Conservation (phyloP, 345 rosid genomes). For the Limnanthes douglasii region DNA sequence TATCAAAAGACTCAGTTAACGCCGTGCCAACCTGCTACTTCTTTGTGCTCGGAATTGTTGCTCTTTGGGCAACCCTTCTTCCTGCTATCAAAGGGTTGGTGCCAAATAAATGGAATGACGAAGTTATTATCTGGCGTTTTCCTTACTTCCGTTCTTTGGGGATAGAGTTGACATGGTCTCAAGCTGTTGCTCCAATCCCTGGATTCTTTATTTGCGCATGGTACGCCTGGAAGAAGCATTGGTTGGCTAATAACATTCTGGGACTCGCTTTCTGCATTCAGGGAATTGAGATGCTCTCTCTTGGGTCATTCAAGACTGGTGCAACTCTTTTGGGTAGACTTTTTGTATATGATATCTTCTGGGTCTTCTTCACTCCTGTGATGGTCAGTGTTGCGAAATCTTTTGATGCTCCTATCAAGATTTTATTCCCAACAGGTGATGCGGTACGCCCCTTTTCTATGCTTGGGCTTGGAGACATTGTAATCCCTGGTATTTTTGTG, state of each 20-base stretch:
- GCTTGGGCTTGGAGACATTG: constrained; percentile 99
- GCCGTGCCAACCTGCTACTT: constrained; percentile 89
- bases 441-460: constrained; percentile 74
- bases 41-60: constrained; percentile 82
- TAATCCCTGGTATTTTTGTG: constrained; percentile 97
- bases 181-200: constrained; percentile 84
- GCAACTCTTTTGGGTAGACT: constrained; percentile 94
- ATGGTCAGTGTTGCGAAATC: constrained; percentile 99
- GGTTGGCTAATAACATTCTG: constrained; percentile 92
- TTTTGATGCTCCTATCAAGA: constrained; percentile 99
- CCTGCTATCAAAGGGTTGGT: constrained; percentile 62
- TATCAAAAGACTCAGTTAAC: constrained; percentile 90
- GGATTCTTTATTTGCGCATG: constrained; percentile 97
- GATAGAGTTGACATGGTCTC: constrained; percentile 91
- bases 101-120: constrained; percentile 80
- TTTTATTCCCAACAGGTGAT: constrained; percentile 85
- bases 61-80: constrained; percentile 91
- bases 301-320: constrained; percentile 95
- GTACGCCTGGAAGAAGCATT: constrained; percentile 94
- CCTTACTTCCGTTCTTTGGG: constrained; percentile 79
- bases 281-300: constrained; percentile 99
- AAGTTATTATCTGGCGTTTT: constrained; percentile 53
- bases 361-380: constrained; percentile 99
- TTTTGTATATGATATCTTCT: constrained; percentile 91
- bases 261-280: constrained; percentile 98